Conservation (phyloP, 148 eudicot genomes). For the Persicaria tinctoria region DNA sequence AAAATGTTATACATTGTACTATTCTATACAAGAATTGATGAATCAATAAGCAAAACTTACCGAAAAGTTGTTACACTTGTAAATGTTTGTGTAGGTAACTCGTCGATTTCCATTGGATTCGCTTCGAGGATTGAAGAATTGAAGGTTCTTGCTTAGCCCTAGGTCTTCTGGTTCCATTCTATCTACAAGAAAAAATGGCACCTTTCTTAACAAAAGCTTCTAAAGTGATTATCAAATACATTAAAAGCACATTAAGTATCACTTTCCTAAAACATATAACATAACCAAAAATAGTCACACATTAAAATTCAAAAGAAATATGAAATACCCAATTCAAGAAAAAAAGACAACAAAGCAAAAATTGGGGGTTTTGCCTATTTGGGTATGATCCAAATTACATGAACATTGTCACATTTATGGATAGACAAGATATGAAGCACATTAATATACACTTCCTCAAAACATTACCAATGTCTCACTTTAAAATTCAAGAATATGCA, state of each 20-base stretch:
- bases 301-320: not conserved
- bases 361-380: too few species aligned
- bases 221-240: not conserved
- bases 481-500: too few species aligned
- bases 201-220: not conserved
- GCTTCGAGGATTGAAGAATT: conserved; percentile 15
- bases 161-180: conserved; percentile 70
- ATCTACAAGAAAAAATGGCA: conserved; percentile 31
- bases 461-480: too few species aligned
- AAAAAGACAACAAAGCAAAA: too few species aligned
- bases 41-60: conserved; percentile 22
- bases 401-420: too few species aligned
- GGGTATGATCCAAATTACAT: too few species aligned
- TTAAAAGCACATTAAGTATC: too few species aligned
- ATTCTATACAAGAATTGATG: not conserved
- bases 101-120: conserved; percentile 26
- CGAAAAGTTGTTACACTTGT: conserved; percentile 46
- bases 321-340: too few species aligned
- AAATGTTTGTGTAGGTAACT: conserved; percentile 57
- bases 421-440: not conserved
- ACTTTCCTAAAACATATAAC: too few species aligned
- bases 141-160: conserved; percentile 42
- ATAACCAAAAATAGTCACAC: not conserved
- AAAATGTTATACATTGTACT: too few species aligned
- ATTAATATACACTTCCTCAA: not conserved